Conservation (phyloP, 352 stramenopile species). For the Globisporangium solare region DNA sequence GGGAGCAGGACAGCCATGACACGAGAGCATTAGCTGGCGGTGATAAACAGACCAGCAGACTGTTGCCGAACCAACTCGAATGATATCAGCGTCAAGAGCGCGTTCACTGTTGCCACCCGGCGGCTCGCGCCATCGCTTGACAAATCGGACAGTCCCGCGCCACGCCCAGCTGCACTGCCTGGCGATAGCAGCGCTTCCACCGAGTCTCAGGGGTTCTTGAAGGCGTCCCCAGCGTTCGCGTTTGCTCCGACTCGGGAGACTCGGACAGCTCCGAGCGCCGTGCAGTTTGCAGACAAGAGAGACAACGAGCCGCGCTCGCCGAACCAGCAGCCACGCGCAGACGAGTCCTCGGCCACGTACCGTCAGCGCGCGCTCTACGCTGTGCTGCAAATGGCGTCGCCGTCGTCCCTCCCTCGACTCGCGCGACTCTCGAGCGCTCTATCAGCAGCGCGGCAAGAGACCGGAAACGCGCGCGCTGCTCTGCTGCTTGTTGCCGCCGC, state of each 20-base stretch:
- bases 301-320: too few relatives aligned
- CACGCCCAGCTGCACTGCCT: too few relatives aligned
- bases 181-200: too few relatives aligned
- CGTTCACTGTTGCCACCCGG: not conserved
- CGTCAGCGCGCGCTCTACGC: constrained; percentile 1
- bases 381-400: not conserved
- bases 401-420: not conserved
- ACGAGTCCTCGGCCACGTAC: not conserved
- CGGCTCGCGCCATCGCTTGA: not conserved
- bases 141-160: too few relatives aligned
- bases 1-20: not conserved
- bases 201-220: not conserved
- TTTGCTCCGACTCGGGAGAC: constrained; percentile 1
- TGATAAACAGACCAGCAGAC: not conserved
- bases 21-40: not conserved
- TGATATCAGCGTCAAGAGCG: too few relatives aligned
- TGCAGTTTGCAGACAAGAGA: too few relatives aligned
- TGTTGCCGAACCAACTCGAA: too few relatives aligned
- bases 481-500: constrained; percentile 26
- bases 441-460: not conserved
- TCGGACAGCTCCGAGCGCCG: too few relatives aligned
- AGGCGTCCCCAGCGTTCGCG: not conserved
- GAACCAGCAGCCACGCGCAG: too few relatives aligned
- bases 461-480: constrained; percentile 8
- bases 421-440: not conserved